A percentile compares a stretch with the other conserved stretches of the same genome.
phyloP scores from a whole-genome alignment of 2,329 filamentous ascomycete species.

The Madurella mycetomatis region DNA sequence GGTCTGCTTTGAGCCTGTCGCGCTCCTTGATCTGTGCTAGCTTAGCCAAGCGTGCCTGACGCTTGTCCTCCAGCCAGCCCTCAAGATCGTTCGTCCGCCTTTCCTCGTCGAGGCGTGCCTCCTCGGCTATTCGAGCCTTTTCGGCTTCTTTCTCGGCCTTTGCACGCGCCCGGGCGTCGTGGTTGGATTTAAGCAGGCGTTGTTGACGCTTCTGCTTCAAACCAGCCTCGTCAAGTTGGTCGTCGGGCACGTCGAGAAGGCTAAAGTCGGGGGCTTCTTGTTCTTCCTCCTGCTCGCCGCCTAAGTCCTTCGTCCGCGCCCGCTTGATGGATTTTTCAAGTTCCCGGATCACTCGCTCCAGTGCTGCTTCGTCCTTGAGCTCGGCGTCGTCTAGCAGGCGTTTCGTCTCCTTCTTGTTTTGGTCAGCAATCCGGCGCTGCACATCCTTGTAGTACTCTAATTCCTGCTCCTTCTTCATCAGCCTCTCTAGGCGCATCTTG shows the following conservation, averaged over 20 bases:
- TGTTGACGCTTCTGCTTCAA: conserved; percentile 92
- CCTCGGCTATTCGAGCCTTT: conserved; percentile 76
- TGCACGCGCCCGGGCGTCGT: conserved; percentile 87
- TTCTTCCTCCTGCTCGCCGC: conserved; percentile 75
- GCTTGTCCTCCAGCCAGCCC: conserved; percentile 78
- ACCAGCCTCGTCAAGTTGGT: conserved; percentile 85
- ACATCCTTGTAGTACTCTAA: conserved; percentile 89
- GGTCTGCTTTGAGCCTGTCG: conserved; percentile 86
- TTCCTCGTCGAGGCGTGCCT: conserved; percentile 78
- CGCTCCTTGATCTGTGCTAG: conserved; percentile 88
- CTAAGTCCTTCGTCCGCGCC: conserved; percentile 88
- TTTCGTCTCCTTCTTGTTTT: conserved; percentile 87
- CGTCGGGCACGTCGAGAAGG: conserved; percentile 82
- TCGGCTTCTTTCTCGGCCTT: conserved; percentile 95
- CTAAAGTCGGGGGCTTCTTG: conserved; percentile 79
- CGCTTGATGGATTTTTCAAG: conserved; percentile 87
- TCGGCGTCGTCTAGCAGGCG: conserved; percentile 85
- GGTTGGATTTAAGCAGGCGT: conserved; percentile 86
- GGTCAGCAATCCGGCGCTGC: conserved; percentile 64
- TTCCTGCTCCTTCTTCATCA: conserved; percentile 94
- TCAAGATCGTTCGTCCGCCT: conserved; percentile 80
- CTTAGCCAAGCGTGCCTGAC: conserved; percentile 63
- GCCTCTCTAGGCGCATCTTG: conserved; percentile 92
- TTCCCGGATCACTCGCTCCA: conserved; percentile 81
- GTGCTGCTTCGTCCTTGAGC: conserved; percentile 80